phyloP scores from a whole-genome alignment of 2,329 filamentous ascomycete species.

The Atkinsonella texensis region DNA sequence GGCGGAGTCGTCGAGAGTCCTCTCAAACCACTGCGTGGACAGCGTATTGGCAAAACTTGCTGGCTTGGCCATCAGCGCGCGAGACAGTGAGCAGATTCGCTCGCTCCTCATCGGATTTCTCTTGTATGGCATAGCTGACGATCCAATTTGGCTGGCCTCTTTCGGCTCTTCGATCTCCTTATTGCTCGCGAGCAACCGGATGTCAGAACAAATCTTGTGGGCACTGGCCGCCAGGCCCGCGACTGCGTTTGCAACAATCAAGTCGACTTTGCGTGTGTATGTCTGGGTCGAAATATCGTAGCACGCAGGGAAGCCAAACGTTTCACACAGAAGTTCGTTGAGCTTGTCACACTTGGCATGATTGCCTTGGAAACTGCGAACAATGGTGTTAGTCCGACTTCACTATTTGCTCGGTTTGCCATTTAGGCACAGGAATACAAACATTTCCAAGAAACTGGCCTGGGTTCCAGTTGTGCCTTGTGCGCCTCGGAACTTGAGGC shows the following conservation, averaged over 20 bases:
- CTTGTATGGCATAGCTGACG: slow-evolving; percentile 22
- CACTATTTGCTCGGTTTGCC: background rate
- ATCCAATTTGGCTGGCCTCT: slow-evolving; percentile 67
- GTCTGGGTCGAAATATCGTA: slow-evolving; percentile 54
- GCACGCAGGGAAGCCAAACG: slow-evolving; percentile 38
- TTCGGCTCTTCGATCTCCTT: slow-evolving; percentile 85
- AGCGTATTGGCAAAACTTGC: slow-evolving; percentile 20
- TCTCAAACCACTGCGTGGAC: slow-evolving; percentile 40
- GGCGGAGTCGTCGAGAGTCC: slow-evolving; percentile 66
- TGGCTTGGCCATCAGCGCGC: slow-evolving; percentile 31
- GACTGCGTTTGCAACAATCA: slow-evolving; percentile 70
- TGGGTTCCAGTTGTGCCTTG: slow-evolving; percentile 62
- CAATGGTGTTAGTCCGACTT: background rate
- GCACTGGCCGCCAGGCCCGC: slow-evolving; percentile 68
- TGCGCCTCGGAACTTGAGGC: slow-evolving; percentile 64
- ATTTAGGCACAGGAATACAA: slow-evolving; percentile 3
- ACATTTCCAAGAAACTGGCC: slow-evolving; percentile 49
- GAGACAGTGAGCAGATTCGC: slow-evolving; percentile 12
- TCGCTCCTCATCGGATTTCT: slow-evolving; percentile 10
- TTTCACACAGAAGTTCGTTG: slow-evolving; percentile 43
- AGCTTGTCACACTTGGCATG: slow-evolving; percentile 37
- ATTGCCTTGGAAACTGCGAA: slow-evolving; percentile 31
- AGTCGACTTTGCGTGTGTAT: slow-evolving; percentile 67
- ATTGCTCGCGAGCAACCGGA: slow-evolving; percentile 59
- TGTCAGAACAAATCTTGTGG: slow-evolving; percentile 57